phyloP scores from a whole-genome alignment of 306 rosid species.

The Fagus sylvatica region DNA sequence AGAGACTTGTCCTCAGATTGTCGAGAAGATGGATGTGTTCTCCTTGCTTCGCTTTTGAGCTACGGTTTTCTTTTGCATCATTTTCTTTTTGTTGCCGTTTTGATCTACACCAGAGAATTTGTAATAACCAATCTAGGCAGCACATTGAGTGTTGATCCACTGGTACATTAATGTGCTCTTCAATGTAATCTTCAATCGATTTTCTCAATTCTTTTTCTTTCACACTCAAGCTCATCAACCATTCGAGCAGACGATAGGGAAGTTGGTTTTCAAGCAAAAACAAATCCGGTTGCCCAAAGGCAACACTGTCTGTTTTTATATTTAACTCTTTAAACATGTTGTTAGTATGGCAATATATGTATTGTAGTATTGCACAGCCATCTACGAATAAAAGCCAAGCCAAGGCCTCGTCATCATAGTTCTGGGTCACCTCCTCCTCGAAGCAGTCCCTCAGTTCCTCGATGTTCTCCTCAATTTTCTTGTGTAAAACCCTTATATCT shows the following conservation, averaged over 20 bases:
- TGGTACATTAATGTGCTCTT: too few species aligned
- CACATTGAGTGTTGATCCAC: too few species aligned
- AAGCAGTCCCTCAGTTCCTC: neutral
- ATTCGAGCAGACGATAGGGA: too few species aligned
- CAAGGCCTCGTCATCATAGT: neutral
- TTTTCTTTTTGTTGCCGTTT: too few species aligned
- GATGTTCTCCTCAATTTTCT: neutral
- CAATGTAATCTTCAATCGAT: too few species aligned
- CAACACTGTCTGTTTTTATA: neutral
- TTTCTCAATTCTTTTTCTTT: too few species aligned
- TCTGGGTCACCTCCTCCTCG: neutral
- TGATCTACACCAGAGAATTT: too few species aligned
- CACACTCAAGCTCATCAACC: too few species aligned
- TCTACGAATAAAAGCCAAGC: conserved; percentile 23
- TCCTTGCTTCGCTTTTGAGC: neutral
- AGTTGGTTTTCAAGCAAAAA: too few species aligned
- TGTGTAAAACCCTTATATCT: neutral
- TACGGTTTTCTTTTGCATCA: too few species aligned
- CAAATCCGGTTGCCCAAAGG: too few species aligned
- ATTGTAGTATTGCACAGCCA: conserved; percentile 19
- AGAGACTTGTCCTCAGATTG: neutral
- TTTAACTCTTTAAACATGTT: neutral
- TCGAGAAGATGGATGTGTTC: conserved; percentile 17
- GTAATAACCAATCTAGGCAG: too few species aligned
- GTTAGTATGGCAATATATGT: neutral